These are phyloP conservation scores for Neofusicoccum sp. DNA, from an alignment of 2,329 filamentous ascomycete genomes.

Conservation along the genomic window DNA sequence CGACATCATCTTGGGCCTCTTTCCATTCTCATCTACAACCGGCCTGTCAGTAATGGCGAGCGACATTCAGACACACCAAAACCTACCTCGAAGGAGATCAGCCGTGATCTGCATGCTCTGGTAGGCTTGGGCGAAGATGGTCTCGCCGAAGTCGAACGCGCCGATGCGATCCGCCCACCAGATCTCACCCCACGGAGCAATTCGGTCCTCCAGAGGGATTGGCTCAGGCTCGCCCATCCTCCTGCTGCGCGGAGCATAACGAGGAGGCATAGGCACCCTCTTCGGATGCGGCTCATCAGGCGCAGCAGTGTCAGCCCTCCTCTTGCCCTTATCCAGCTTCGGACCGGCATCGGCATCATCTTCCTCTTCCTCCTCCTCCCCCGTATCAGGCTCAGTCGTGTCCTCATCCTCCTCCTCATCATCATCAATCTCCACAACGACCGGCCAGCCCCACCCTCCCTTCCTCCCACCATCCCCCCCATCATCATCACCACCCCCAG, in stretches of 20 bases:
- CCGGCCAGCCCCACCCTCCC: background rate
- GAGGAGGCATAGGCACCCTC: background rate
- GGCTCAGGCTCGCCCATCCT: background rate
- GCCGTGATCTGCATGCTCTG: conserved; percentile 14
- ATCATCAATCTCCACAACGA: too few relatives aligned
- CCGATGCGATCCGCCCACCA: conserved; percentile 4
- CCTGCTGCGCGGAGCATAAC: background rate
- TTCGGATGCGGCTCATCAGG: background rate
- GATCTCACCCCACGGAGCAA: conserved; percentile 9
- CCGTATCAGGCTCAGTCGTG: background rate
- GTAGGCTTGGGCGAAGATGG: conserved; percentile 7
- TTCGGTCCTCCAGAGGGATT: background rate
- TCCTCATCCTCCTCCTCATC: background rate
- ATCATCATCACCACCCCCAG: background rate
- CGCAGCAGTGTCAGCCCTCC: background rate
- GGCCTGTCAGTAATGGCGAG: background rate
- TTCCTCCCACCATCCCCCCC: background rate
- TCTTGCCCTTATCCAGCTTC: background rate
- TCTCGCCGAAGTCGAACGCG: conserved; percentile 14
- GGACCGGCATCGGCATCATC: background rate
- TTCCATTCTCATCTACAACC: background rate
- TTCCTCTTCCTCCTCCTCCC: background rate
- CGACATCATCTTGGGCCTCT: background rate
- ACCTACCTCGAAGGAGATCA: conserved; percentile 1
- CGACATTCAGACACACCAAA: background rate